phyloP scores from a whole-genome alignment of 164 flowering plant species.

The Berberis vulgaris region DNA sequence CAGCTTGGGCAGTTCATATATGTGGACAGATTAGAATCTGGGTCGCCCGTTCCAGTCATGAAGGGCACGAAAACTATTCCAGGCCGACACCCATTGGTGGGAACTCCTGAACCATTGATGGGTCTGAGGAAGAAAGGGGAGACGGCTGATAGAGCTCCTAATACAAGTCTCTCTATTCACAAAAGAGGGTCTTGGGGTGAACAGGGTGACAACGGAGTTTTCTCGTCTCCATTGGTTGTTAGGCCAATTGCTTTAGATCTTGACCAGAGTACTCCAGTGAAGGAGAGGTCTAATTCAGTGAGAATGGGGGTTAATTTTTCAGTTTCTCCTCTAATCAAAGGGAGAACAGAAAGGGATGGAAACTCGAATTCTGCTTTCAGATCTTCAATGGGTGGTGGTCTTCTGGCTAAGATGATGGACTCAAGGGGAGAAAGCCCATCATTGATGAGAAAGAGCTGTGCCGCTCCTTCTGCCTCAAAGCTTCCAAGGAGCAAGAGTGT shows the following conservation, averaged over 20 bases:
- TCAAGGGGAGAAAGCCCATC: conserved; percentile 48
- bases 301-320: conserved; percentile 14
- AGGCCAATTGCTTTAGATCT: conserved; percentile 66
- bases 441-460: conserved; percentile 55
- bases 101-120: conserved; percentile 82
- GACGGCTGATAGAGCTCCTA: conserved; percentile 12
- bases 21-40: conserved; percentile 79
- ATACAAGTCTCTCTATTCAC: conserved; percentile 18
- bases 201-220: conserved; percentile 20
- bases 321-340: conserved; percentile 26
- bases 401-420: conserved; percentile 48
- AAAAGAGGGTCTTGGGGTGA: conserved; percentile 83
- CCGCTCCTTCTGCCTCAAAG: conserved; percentile 31
- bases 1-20: conserved; percentile 92
- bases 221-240: conserved; percentile 36
- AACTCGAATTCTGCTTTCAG: conserved; percentile 24
- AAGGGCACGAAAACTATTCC: conserved; percentile 77
- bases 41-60: conserved; percentile 77
- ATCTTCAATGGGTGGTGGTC: conserved; percentile 46
- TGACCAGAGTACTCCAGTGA: conserved; percentile 65
- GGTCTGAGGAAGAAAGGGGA: conserved; percentile 55
- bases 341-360: conserved; percentile 38
- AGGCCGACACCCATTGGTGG: conserved; percentile 86
- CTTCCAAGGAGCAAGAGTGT: conserved; percentile 80
- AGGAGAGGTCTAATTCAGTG: conserved; percentile 26